These are phyloP conservation scores for Nyctanthes arbortristis DNA, from an alignment of 257 asterid genomes.

Conservation along the genomic window DNA sequence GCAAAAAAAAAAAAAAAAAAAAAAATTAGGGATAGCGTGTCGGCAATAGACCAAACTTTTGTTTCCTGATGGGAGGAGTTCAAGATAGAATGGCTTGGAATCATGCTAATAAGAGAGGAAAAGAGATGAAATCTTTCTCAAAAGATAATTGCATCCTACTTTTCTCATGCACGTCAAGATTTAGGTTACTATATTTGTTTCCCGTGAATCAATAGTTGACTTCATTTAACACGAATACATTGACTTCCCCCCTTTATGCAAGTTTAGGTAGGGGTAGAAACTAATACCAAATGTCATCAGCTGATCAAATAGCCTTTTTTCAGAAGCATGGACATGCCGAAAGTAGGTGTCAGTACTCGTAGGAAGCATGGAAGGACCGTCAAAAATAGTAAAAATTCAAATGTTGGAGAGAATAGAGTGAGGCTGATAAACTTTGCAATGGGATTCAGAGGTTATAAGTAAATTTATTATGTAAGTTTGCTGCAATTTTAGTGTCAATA, in stretches of 20 bases:
- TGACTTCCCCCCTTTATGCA: not conserved
- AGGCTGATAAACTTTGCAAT: too few species aligned
- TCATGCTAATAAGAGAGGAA: conserved; percentile 10
- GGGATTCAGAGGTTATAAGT: too few species aligned
- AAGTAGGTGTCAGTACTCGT: too few species aligned
- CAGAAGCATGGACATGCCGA: not conserved
- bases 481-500: too few species aligned
- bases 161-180: conserved; percentile 9
- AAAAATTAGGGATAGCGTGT: conserved; percentile 12
- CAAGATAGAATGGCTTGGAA: not conserved
- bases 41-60: not conserved
- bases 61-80: not conserved
- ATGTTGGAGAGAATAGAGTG: too few species aligned
- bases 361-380: too few species aligned
- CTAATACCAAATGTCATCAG: conserved; percentile 2
- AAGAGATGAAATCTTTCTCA: not conserved
- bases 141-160: conserved; percentile 10
- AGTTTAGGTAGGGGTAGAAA: conserved; percentile 7
- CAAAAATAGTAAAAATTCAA: too few species aligned
- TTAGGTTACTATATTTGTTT: conserved; percentile 2
- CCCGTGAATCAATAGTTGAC: not conserved
- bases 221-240: conserved; percentile 11
- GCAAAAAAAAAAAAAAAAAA: conserved; percentile 31
- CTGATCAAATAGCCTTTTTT: not conserved
- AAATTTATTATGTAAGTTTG: too few species aligned